Conservation (phyloP, 148 eudicot species). For the Heliamphora exappendiculata region DNA sequence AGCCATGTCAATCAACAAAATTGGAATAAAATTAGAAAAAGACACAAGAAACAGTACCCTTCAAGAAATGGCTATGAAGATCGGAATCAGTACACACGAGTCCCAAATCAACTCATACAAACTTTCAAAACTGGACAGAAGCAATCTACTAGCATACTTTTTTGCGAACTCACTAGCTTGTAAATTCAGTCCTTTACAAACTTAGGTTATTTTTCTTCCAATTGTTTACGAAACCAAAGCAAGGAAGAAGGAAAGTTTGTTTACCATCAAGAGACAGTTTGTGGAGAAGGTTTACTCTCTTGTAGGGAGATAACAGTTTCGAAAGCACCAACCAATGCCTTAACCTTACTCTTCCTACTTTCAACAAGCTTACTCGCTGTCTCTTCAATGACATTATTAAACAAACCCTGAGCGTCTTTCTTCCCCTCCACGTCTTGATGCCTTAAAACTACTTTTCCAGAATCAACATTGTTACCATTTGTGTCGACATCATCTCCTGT, state of each 20-base stretch:
- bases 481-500: constrained; percentile 15
- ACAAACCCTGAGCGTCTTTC: constrained; percentile 58
- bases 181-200: constrained; percentile 3
- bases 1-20: neutral
- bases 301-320: constrained; percentile 84
- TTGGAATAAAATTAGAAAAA: neutral
- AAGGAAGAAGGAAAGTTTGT: neutral
- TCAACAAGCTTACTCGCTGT: constrained; percentile 81
- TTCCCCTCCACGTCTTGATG: constrained; percentile 70
- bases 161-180: constrained; percentile 2
- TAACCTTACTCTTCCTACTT: constrained; percentile 81
- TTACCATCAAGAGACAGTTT: constrained; percentile 12
- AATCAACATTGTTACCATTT: constrained; percentile 16
- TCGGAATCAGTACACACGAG: constrained; percentile 7
- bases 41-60: constrained; percentile 5
- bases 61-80: constrained; percentile 6
- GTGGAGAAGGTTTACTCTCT: constrained; percentile 39
- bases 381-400: constrained; percentile 82
- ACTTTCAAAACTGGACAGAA: constrained; percentile 3
- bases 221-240: constrained; percentile 14
- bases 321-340: constrained; percentile 96
- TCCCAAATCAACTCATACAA: constrained; percentile 2
- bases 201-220: constrained; percentile 13
- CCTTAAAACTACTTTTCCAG: constrained; percentile 54
- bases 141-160: constrained; percentile 3